A percentile compares a stretch with the other conserved stretches of the same genome.
Evolutionary conservation across 495 filamentous ascomycete species (phyloP).

Genomic region (Penicillium maclennaniae): DNA sequence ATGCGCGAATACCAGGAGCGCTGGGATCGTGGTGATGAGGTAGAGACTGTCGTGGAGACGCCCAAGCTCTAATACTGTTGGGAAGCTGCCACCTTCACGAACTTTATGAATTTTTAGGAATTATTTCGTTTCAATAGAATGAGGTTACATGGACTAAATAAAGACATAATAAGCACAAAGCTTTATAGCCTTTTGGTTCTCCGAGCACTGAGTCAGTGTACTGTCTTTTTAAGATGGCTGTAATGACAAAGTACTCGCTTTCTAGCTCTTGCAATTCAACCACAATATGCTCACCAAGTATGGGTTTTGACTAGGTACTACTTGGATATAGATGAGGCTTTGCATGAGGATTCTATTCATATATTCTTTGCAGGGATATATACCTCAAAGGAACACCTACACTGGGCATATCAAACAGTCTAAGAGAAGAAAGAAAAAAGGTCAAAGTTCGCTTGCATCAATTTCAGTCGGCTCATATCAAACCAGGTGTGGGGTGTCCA

Average conservation of each 20-base stretch:
- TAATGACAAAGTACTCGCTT: too few relatives aligned
- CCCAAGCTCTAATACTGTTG: not conserved
- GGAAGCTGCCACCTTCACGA: too few relatives aligned
- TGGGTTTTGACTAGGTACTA: not conserved
- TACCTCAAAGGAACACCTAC: not conserved
- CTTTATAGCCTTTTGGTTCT: too few relatives aligned
- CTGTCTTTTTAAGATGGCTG: too few relatives aligned
- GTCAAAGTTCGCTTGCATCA: conserved; percentile 14
- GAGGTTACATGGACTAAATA: too few relatives aligned
- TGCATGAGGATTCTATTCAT: not conserved
- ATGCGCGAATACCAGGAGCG: conserved; percentile 18
- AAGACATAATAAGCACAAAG: too few relatives aligned
- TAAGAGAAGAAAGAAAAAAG: not conserved
- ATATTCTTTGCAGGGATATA: not conserved
- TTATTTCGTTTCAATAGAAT: too few relatives aligned
- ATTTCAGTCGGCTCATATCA: conserved; percentile 6
- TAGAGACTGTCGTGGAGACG: not conserved
- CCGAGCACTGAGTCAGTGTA: too few relatives aligned
- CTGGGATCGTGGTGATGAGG: conserved; percentile 13
- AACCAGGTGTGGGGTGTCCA: not conserved
- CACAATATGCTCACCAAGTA: too few relatives aligned
- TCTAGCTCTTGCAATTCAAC: too few relatives aligned
- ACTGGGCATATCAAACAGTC: conserved; percentile 1
- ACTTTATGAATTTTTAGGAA: too few relatives aligned
- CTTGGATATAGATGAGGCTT: not conserved